Conservation (phyloP, 345 rosid genomes). For the Citrus reticulata region DNA sequence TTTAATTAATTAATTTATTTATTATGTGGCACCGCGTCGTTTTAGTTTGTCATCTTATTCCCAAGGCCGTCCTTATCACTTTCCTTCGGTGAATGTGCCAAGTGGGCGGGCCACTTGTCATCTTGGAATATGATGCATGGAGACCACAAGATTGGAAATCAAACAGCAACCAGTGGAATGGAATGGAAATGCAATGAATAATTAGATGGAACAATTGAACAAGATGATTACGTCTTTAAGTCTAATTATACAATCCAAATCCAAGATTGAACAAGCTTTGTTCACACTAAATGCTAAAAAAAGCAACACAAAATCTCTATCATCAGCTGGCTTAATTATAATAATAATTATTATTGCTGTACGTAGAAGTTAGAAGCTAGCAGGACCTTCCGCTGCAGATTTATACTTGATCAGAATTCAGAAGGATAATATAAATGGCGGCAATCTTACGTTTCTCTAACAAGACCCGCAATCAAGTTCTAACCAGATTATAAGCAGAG, state of each 20-base stretch:
- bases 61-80: too few species aligned
- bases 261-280: neutral
- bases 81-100: too few species aligned
- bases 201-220: neutral
- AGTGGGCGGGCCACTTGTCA: too few species aligned
- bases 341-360: neutral
- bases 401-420: conserved; percentile 5
- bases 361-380: neutral
- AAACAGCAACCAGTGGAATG: too few species aligned
- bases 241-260: neutral
- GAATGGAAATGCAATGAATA: too few species aligned
- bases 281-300: neutral
- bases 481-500: neutral
- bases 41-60: neutral
- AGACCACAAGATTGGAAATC: too few species aligned
- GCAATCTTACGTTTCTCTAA: neutral
- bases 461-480: conserved; percentile 9
- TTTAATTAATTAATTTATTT: too few species aligned
- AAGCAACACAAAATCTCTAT: neutral
- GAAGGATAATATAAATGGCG: neutral
- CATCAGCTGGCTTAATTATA: neutral
- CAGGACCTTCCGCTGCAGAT: neutral
- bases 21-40: neutral
- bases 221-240: neutral
- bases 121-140: too few species aligned